Conservation (phyloP, 768 basidiomycete genomes). For the Leccinum obscurum region DNA sequence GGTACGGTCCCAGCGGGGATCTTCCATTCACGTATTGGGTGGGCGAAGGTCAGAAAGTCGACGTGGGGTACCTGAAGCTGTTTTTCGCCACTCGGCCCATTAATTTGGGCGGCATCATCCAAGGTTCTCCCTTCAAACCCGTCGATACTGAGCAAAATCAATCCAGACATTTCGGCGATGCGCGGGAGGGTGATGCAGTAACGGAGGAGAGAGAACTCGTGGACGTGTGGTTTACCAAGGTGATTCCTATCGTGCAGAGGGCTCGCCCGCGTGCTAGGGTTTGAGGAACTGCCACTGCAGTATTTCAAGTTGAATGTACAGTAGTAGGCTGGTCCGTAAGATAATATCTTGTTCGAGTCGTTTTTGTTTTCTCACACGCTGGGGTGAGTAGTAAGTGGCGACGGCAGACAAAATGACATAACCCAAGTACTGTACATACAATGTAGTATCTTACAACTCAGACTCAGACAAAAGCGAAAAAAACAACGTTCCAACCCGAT, state of each 20-base stretch:
- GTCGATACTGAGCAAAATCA: neutral
- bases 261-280: neutral
- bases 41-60: neutral
- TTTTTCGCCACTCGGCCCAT: conserved; percentile 2
- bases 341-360: no score
- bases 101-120: neutral
- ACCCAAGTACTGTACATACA: neutral
- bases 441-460: neutral
- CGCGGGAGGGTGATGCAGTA: neutral
- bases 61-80: neutral
- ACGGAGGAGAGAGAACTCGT: conserved; percentile 3
- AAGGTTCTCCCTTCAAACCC: neutral
- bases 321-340: no score
- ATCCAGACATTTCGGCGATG: neutral
- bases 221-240: conserved; percentile 21
- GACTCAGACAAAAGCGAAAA: neutral
- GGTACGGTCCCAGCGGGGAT: conserved; percentile 32
- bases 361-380: no score
- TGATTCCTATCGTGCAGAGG: conserved; percentile 21
- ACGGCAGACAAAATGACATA: neutral
- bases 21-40: conserved; percentile 1
- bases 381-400: no score
- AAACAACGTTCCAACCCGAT: neutral
- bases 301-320: no score
- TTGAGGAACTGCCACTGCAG: no score